Base-by-base conservation (phyloP, 208 protist species). In the Acanthamoeba royreba region DNA sequence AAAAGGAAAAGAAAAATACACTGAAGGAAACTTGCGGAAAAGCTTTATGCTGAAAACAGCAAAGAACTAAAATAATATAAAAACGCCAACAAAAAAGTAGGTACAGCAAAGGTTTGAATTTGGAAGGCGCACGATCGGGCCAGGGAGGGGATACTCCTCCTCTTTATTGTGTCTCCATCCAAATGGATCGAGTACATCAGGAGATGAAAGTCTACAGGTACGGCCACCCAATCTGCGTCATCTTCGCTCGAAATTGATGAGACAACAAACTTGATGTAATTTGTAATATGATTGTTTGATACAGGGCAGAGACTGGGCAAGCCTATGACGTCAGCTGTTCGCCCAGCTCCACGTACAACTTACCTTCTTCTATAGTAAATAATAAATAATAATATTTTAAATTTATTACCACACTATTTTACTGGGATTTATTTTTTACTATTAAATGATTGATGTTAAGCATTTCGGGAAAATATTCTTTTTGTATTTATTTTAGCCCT, bases 121-220 rank as follows among this genome's bases (percentile, higher is more conserved):
- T n/a, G n/a, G n/a, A n/a, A n/a, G n/a, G n/a, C n/a, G n/a, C n/a
- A n/a, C n/a, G n/a, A n/a, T n/a, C n/a, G n/a, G n/a, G n/a, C n/a
- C n/a, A n/a, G n/a, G n/a, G n/a, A n/a, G n/a, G n/a, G n/a, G n/a
- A n/a, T n/a, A n/a, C n/a, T n/a, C n/a, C n/a, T n/a, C n/a, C n/a
- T n/a, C n/a, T n/a, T n/a, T n/a, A n/a, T n/a, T n/a, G n/a, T n/a
- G n/a, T n/a, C n/a, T n/a, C n/a, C n/a, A n/a, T n/a, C n/a, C n/a
- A n/a, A n/a, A n/a, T n/a, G n/a, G 5, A 5, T 5, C 58, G 22
- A 61, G 58, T 69, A 35, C 58, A 69, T 69, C 33, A 35, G 58
- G 28, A 43, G 40, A 87, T 87, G 79, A 87, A 87, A 35, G 79
- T 87, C 8, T 87, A 87, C 43, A 87, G 79, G 79, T 87, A n/a